Percentiles rank a stretch among this genome's conserved stretches.
These are phyloP conservation scores for Monosporascus sp. DNA, from an alignment of 2,329 filamentous ascomycete genomes.

Conservation along the genomic window DNA sequence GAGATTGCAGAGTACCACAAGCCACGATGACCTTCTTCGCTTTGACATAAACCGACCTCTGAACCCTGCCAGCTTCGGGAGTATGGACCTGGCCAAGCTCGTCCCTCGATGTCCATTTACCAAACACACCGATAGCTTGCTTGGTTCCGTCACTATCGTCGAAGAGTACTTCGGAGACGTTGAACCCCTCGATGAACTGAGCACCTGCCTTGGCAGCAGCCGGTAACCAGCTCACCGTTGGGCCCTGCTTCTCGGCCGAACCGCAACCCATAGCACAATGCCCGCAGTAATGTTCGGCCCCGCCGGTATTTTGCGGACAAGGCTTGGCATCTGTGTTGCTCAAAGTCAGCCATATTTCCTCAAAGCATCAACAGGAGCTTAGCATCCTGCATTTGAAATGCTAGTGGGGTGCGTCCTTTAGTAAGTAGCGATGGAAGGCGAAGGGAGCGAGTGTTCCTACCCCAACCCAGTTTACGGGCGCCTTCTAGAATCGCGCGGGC, in stretches of 20 bases:
- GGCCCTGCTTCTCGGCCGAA: slow-evolving; percentile 71
- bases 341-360: neutral
- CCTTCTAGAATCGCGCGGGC: slow-evolving; percentile 73
- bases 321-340: slow-evolving; percentile 40
- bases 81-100: slow-evolving; percentile 52
- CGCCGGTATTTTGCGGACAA: slow-evolving; percentile 76
- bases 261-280: slow-evolving; percentile 57
- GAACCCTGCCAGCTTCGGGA: slow-evolving; percentile 38
- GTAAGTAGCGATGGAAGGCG: neutral
- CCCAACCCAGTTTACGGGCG: slow-evolving; percentile 66
- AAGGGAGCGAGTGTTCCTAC: slow-evolving; percentile 10
- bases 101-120: slow-evolving; percentile 70
- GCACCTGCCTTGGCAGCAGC: slow-evolving; percentile 74
- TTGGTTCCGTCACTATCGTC: slow-evolving; percentile 42
- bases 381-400: no score
- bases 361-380: no score
- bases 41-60: slow-evolving; percentile 62
- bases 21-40: slow-evolving; percentile 79
- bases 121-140: slow-evolving; percentile 65
- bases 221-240: slow-evolving; percentile 69
- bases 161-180: slow-evolving; percentile 66
- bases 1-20: slow-evolving; percentile 70
- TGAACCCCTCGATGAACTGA: slow-evolving; percentile 77
- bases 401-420: no score
- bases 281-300: slow-evolving; percentile 68